Conservation (phyloP, 192 early-diverging fungal species). For the Geosiphon pyriformis region DNA sequence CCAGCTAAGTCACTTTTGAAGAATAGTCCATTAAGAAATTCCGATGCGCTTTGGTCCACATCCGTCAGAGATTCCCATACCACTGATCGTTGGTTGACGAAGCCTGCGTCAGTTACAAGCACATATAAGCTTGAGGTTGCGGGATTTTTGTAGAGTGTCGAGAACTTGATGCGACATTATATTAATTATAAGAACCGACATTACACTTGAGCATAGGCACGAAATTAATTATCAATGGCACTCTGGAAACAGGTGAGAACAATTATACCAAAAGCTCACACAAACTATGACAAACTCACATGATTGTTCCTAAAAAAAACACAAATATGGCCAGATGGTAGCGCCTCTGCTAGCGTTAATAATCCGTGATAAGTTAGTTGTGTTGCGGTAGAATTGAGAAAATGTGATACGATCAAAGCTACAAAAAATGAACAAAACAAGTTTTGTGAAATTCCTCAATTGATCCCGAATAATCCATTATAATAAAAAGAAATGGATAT, state of each 20-base stretch:
- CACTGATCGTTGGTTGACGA: constrained; percentile 55
- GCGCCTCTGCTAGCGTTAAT: constrained; percentile 50
- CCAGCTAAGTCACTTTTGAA: constrained; percentile 27
- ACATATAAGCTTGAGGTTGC: constrained; percentile 48
- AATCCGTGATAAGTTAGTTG: constrained; percentile 85
- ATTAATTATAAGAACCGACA: too few species aligned
- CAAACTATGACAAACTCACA: constrained; percentile 32
- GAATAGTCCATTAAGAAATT: constrained; percentile 60
- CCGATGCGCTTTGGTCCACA: constrained; percentile 55
- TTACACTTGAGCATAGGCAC: too few species aligned
- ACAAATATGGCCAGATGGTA: constrained; percentile 52
- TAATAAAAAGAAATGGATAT: not conserved
- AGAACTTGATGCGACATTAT: constrained; percentile 46
- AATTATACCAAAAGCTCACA: not conserved
- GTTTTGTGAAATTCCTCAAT: not conserved
- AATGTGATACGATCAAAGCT: constrained; percentile 58
- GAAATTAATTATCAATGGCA: too few species aligned
- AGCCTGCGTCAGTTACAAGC: constrained; percentile 65
- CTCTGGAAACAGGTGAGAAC: too few species aligned
- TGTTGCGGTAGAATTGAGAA: constrained; percentile 67
- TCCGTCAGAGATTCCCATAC: constrained; percentile 72
- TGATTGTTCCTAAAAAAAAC: constrained; percentile 97
- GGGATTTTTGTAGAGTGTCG: constrained; percentile 60
- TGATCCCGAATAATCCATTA: not conserved
- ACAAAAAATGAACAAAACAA: constrained; percentile 10